Evolutionary conservation across 106 monocot genomes (phyloP), one percentile per base, ranked within the genome.

Genomic region (Dendrobium huoshanense): DNA sequence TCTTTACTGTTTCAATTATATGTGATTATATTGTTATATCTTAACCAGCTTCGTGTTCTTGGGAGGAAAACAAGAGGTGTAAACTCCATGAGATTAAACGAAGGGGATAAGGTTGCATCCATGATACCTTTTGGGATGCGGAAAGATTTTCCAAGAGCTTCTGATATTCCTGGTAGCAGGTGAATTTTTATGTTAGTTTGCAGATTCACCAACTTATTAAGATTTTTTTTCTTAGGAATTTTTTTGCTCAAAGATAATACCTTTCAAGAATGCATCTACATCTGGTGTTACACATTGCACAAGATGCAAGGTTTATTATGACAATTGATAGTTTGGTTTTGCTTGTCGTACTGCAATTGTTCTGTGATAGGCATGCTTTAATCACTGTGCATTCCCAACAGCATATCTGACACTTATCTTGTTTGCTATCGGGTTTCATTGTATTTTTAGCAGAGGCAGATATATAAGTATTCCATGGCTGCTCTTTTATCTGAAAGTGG

Each of bases 401-500:
- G 1, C 31, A 31, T 31, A 31, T 31, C 31, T 31, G 31, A 31
- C 31, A 31, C 31, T 31, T 31, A 1, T 7, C 4, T 25, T 5
- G 4, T 33, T 31, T 51, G 51, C 51, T 11, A 51, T 51, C 11
- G 51, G 13, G 13, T 51, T 51, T 51, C 37, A 9, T 29, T 19
- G 7, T 54, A 80, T 73, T 77, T n/a, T 84, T 83, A 81, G 20
- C 56, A 96, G 95, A 80, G 79, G 73, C 44, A 95, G 82, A 75
- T 80, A 93, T 77, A 55, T 85, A 33, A 76, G 91, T 70, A 87
- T 93, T 31, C 99, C 99, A 72, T 99, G 99, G 99, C 77, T 99
- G 73, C 91, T 99, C 15, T 93, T 99, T 80, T 95, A 49, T 90
- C 99, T 77, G 99, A 99, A 82, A 88, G 84, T 83, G 99, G 99